Base-by-base conservation (phyloP, 495 filamentous ascomycete species). In the Peziza echinospora region DNA sequence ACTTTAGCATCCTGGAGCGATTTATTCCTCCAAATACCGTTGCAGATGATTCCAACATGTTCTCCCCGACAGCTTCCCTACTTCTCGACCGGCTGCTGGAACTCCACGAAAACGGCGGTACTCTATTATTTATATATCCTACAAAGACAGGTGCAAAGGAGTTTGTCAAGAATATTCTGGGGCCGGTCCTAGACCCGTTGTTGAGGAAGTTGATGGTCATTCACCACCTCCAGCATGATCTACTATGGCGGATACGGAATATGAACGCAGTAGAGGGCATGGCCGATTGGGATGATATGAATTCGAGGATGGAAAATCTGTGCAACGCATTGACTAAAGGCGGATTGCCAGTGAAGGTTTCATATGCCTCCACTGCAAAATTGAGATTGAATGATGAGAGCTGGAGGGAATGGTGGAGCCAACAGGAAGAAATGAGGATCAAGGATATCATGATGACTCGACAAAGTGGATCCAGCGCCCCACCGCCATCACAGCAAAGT, bases 381-480 rank as follows among this genome's bases (percentile, higher is more conserved):
- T 67, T 44, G 64, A 71, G 34, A 65, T 62, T 79, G 5, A 69
- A 73, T 43, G 69, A 76, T 21, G 61, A 65, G 6, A 65, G 70
- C 5, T 83, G 78, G 78, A 63, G 62, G 16, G 72, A 80, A 42
- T 83, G 78, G 78, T 82, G 71, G 65, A 71, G 73, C 25, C 72
- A 78, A 49, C 78, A 83, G 52, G 78, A 83, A 53, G 72, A 72
- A 48, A 59, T 67, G n/a, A 69, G 78, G 21, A 71, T 83, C 49
- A 68, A 75, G 47, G 68, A 71, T 24, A 63, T 72, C 0, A 78
- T 50, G 30, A 11, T 37, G 13, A 13, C 30, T 13, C 1, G 30
- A 17, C 6, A 11, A 3, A 6, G 19, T 11, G 19, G 30, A 17
- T 37, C 30, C 13, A 37, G 13, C 3, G 3, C 30, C 30, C 19